Conservation (phyloP, 2,329 filamentous ascomycete species). For the Beauveria asiatica region DNA sequence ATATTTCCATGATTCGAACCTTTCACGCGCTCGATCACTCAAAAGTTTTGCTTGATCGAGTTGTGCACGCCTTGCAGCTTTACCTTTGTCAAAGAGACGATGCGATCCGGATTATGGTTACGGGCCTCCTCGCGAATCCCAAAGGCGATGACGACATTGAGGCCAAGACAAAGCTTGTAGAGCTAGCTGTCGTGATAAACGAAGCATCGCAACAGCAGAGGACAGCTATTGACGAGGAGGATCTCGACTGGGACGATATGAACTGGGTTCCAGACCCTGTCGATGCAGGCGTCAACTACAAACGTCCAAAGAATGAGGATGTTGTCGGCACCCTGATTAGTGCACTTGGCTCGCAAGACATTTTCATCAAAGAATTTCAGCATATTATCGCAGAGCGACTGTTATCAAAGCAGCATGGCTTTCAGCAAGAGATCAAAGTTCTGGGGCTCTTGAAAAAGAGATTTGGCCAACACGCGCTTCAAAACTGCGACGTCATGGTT, state of each 20-base stretch:
- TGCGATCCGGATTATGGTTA: constrained; percentile 68
- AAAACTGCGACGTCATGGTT: constrained; percentile 96
- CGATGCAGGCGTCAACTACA: constrained; percentile 88
- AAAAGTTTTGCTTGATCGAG: constrained; percentile 66
- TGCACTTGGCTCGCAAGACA: constrained; percentile 79
- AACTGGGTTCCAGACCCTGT: constrained; percentile 87
- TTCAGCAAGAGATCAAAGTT: constrained; percentile 73
- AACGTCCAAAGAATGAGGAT: constrained; percentile 79
- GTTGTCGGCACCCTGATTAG: constrained; percentile 85
- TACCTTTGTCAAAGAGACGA: constrained; percentile 72
- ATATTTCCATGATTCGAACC: constrained; percentile 70
- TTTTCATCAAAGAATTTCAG: constrained; percentile 92
- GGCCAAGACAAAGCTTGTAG: constrained; percentile 47
- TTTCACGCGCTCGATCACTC: constrained; percentile 70
- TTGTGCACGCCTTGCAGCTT: constrained; percentile 63
- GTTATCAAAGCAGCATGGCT: constrained; percentile 55
- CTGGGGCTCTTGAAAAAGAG: constrained; percentile 80
- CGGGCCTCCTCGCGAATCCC: constrained; percentile 58
- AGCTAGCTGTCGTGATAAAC: constrained; percentile 59
- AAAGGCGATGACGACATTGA: constrained; percentile 41
- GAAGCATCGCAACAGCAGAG: constrained; percentile 48
- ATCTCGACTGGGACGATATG: constrained; percentile 86
- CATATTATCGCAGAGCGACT: constrained; percentile 80
- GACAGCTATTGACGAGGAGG: constrained; percentile 51
- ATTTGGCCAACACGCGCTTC: constrained; percentile 76